Evolutionary conservation across 306 rosid genomes (phyloP), one percentile per base, ranked within the genome.

Genomic region (Vicia sativa): DNA sequence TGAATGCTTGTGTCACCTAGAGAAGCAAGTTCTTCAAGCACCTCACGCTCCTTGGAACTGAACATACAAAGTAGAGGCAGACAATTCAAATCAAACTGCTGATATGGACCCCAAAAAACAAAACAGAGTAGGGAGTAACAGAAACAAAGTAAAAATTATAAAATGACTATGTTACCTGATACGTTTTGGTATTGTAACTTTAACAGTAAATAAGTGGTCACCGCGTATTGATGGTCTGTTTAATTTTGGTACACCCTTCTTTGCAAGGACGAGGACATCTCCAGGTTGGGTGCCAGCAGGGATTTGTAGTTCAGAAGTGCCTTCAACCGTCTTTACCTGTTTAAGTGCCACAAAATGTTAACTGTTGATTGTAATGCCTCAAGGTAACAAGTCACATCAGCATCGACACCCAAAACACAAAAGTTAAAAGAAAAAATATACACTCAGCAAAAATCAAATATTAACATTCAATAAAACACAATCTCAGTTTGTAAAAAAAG

Each of bases 221-320:
- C 99, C 97, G 21, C 99, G 97, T 60, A 93, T 83, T 39, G 97
- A 86, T 21, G 97, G 88, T 68, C 83, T 90, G 83, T 88, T 93
- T 67, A 93, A 73, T 81, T 93, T 93, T 23, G 97, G 99, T 11
- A 72, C 91, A 68, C 99, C 99, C 78, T 90, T 93, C 76, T 88
- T 90, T 6, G 99, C 83, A 78, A 93, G 82, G 39, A 88, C 87
- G 29, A 90, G 87, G 55, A 85, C 79, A 80, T 93, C 92, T 31
- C 96, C 97, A 13, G 95, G 95, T 83, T 90, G 99, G 58, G 95
- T 93, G 57, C 99, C 99, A 4, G 96, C 76, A 44, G 99, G 92
- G 58, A 93, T 83, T 78, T 86, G 95, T 49, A 90, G 82, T 60
- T 86, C 92, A 44, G 92, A 67, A 70, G 53, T 55, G 38, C 90